These are phyloP conservation scores for Globisporangium acanthophoron DNA, from an alignment of 352 stramenopile genomes.

Conservation along the genomic window DNA sequence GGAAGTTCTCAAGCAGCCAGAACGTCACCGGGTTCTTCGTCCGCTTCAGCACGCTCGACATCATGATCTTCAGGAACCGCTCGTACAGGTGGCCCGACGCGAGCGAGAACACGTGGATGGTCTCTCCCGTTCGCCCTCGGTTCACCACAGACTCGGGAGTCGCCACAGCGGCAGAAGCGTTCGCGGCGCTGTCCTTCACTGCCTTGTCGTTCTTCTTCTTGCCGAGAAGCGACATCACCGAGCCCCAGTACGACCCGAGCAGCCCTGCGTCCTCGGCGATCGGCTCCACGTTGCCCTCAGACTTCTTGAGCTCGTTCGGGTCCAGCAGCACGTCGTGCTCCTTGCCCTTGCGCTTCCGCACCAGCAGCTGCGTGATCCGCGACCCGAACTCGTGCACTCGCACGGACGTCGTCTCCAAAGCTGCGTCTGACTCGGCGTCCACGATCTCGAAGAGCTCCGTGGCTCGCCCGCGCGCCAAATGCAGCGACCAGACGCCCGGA, in stretches of 20 bases:
- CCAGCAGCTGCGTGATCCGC: constrained; percentile 81
- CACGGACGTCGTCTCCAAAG: constrained; percentile 32
- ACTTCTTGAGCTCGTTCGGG: constrained; percentile 19
- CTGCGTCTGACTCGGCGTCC: constrained; percentile 25
- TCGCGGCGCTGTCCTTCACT: constrained; percentile 5
- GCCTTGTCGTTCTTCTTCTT: constrained; percentile 17
- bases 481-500: constrained; percentile 92
- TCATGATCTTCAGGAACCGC: constrained; percentile 99
- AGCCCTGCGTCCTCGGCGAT: constrained; percentile 44
- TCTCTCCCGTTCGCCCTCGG: constrained; percentile 71
- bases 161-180: constrained; percentile 4
- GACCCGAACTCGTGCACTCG: constrained; percentile 87
- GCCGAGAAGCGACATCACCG: constrained; percentile 64
- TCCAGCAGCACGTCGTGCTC: constrained; percentile 69
- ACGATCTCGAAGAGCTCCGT: constrained; percentile 80
- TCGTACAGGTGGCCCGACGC: constrained; percentile 98
- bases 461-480: constrained; percentile 79
- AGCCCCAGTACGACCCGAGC: constrained; percentile 66
- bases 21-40: constrained; percentile 98
- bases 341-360: constrained; percentile 89
- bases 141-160: constrained; percentile 8
- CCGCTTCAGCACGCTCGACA: constrained; percentile 97
- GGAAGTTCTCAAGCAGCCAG: constrained; percentile 99
- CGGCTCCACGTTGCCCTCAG: constrained; percentile 22
- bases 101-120: constrained; percentile 98